A percentile compares a stretch with the other conserved stretches of the same genome.
These are phyloP conservation scores for Acanthamoeba sp. DNA, from an alignment of 208 protist genomes.

Conservation along the genomic window DNA sequence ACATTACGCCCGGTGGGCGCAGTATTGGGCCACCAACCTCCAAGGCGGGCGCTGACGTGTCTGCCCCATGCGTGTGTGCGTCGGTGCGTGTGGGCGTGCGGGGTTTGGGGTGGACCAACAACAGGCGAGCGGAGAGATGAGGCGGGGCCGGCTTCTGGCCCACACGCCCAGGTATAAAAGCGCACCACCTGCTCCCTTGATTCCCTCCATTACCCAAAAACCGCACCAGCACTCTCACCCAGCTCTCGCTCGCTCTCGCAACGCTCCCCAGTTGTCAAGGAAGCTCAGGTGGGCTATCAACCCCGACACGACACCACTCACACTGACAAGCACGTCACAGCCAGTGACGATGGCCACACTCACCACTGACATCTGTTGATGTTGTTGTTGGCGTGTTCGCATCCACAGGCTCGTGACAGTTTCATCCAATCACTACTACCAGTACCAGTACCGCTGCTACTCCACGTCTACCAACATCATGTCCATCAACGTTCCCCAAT, in stretches of 20 bases:
- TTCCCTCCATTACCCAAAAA: background rate
- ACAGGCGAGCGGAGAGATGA: constrained; percentile 38
- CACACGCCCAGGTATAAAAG: constrained; percentile 32
- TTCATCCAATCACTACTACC: background rate
- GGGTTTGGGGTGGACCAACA: background rate
- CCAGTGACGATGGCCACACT: background rate
- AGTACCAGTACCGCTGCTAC: background rate
- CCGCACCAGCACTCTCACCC: background rate
- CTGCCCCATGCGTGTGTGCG: background rate
- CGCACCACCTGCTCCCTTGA: background rate
- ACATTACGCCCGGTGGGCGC: background rate
- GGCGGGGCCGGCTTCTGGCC: background rate
- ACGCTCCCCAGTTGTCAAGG: background rate
- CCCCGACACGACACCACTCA: background rate
- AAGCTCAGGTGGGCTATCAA: background rate
- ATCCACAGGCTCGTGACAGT: background rate
- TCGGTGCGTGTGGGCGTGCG: background rate
- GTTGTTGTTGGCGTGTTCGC: too few relatives aligned
- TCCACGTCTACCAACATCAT: background rate
- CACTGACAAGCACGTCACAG: background rate
- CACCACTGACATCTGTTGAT: too few relatives aligned
- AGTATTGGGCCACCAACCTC: background rate
- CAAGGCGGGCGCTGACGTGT: background rate
- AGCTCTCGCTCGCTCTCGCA: background rate
- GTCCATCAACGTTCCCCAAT: background rate